Evolutionary conservation across 306 rosid species (phyloP).

Genomic region (Corylus avellana): DNA sequence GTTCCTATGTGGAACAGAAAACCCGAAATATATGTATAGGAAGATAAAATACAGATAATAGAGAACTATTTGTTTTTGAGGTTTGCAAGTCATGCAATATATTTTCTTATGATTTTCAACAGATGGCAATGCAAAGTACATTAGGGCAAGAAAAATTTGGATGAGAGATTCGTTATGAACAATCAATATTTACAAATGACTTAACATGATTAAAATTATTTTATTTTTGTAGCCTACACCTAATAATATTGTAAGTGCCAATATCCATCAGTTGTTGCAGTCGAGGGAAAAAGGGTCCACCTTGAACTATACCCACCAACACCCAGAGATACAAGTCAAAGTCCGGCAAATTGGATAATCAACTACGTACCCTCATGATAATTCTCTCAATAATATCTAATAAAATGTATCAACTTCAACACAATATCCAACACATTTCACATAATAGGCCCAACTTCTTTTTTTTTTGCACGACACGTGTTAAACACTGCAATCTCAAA

Average conservation of each 20-base stretch:
- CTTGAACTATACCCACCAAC: constrained; percentile 33
- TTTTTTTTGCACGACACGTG: constrained; percentile 9
- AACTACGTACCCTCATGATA: constrained; percentile 25
- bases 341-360: constrained; percentile 32
- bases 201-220: not conserved
- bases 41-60: too few relatives aligned
- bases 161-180: not conserved
- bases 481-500: too few relatives aligned
- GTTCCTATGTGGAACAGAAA: not conserved
- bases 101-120: constrained; percentile 7
- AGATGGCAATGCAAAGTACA: constrained; percentile 11
- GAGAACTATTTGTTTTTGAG: not conserved
- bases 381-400: not conserved
- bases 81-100: constrained; percentile 33
- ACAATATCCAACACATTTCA: not conserved
- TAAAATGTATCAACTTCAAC: not conserved
- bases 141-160: constrained; percentile 1
- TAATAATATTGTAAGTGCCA: constrained; percentile 1
- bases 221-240: not conserved
- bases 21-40: too few relatives aligned
- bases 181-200: not conserved
- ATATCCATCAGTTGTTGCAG: not conserved
- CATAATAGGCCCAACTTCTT: constrained; percentile 15
- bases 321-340: constrained; percentile 53
- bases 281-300: constrained; percentile 30